Evolutionary conservation across 495 filamentous ascomycete species (phyloP).

Genomic region (Xylaria cubensis): DNA sequence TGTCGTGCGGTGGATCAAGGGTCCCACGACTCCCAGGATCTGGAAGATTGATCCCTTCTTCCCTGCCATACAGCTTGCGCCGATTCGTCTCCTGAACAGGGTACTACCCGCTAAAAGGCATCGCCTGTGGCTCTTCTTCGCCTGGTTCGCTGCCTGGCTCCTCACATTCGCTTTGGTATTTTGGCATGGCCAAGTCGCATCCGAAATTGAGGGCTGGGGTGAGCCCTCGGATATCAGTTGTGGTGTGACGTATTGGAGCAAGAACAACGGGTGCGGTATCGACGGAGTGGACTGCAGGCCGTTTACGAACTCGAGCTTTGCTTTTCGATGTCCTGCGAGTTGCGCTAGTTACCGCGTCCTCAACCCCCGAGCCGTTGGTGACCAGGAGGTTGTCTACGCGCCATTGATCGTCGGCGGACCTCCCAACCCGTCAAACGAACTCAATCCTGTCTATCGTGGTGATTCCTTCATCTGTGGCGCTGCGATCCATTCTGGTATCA

Average conservation of each 20-base stretch:
- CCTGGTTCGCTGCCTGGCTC: conserved; percentile 73
- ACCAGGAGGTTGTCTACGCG: conserved; percentile 71
- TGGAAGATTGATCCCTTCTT: conserved; percentile 74
- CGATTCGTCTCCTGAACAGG: conserved; percentile 65
- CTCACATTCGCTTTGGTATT: conserved; percentile 73
- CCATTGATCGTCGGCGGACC: conserved; percentile 80
- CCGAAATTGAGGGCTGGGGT: conserved; percentile 73
- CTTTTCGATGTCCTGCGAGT: conserved; percentile 82
- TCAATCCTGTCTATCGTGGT: conserved; percentile 69
- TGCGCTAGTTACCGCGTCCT: conserved; percentile 70
- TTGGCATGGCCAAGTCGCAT: conserved; percentile 65
- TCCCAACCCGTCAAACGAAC: conserved; percentile 47
- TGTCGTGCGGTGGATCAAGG: conserved; percentile 69
- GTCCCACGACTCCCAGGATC: conserved; percentile 68
- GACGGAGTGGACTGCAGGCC: conserved; percentile 84
- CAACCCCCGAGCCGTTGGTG: conserved; percentile 77
- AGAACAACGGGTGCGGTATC: conserved; percentile 76
- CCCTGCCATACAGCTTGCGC: conserved; percentile 71
- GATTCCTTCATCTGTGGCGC: conserved; percentile 85
- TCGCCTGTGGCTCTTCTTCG: conserved; percentile 63
- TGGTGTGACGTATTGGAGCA: conserved; percentile 66
- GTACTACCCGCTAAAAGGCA: conserved; percentile 69
- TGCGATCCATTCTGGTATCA: conserved; percentile 78
- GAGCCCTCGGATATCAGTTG: conserved; percentile 71
- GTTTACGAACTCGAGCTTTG: conserved; percentile 69